These are phyloP conservation scores for Drosera spatulata DNA, from an alignment of 179 eudicot genomes.

Conservation along the genomic window DNA sequence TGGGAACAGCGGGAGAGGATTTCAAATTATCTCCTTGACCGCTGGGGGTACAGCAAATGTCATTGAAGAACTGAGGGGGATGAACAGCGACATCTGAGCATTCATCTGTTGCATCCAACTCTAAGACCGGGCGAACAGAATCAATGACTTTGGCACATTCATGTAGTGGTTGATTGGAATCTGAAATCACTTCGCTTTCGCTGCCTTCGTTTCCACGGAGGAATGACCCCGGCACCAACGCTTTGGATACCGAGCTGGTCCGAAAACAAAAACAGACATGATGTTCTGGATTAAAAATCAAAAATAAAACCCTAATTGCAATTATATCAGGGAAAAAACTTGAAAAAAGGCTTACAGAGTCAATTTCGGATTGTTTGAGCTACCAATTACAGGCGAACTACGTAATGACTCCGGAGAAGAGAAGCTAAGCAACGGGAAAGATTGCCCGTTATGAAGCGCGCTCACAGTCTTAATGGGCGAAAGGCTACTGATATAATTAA, in stretches of 20 bases:
- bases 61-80: conserved; percentile 17
- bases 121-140: conserved; percentile 12
- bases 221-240: conserved; percentile 35
- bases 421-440: conserved; percentile 21
- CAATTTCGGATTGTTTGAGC: conserved; percentile 9
- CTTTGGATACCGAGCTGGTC: conserved; percentile 20
- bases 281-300: background rate
- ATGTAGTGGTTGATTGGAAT: conserved; percentile 9
- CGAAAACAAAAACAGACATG: conserved; percentile 1
- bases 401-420: conserved; percentile 22
- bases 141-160: conserved; percentile 4
- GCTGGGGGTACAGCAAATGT: conserved; percentile 21
- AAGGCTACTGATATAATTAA: conserved; percentile 33
- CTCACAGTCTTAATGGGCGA: conserved; percentile 30
- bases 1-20: conserved; percentile 3
- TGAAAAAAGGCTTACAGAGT: conserved; percentile 8
- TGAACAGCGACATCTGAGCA: conserved; percentile 22
- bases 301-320: background rate
- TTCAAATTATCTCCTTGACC: conserved; percentile 6
- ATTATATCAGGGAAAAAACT: background rate
- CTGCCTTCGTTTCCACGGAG: conserved; percentile 20
- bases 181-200: conserved; percentile 7
- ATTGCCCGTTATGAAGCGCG: conserved; percentile 14
- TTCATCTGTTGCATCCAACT: conserved; percentile 16
- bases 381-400: conserved; percentile 9